Evolutionary conservation across 163 green algal species (phyloP).

Genomic region (Scenedesmus sp.): DNA sequence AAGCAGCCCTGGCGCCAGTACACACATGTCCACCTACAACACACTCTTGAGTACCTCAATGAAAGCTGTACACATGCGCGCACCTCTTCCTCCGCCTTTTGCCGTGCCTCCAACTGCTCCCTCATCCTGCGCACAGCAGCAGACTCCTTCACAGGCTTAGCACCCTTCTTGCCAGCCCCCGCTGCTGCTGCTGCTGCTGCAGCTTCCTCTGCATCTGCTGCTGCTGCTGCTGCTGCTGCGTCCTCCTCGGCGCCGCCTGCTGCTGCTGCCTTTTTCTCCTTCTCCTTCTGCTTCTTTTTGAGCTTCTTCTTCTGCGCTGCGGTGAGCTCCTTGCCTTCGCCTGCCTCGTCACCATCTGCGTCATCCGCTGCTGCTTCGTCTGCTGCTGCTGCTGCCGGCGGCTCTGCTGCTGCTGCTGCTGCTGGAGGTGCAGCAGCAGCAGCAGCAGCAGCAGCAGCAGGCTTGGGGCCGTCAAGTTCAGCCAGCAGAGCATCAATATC

Average conservation of each 20-base stretch:
- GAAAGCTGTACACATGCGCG: neutral
- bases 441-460: constrained; percentile 66
- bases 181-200: constrained; percentile 44
- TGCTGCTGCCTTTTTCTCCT: constrained; percentile 82
- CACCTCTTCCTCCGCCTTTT: constrained; percentile 69
- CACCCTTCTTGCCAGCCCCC: constrained; percentile 58
- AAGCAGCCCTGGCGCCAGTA: neutral
- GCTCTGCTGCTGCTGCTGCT: constrained; percentile 35
- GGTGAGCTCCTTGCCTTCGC: constrained; percentile 80
- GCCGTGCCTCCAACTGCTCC: constrained; percentile 83
- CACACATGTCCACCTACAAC: too few relatives aligned
- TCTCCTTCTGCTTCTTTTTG: constrained; percentile 93
- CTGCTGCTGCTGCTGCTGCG: constrained; percentile 34
- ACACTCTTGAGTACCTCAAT: too few relatives aligned
- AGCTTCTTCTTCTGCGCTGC: constrained; percentile 92
- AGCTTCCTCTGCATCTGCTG: constrained; percentile 54
- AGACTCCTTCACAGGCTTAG: constrained; percentile 84
- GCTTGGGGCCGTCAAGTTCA: constrained; percentile 71
- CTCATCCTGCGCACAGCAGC: constrained; percentile 85
- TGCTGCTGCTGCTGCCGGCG: constrained; percentile 24
- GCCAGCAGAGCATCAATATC: constrained; percentile 87
- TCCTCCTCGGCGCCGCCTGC: constrained; percentile 57
- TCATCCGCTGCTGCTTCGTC: constrained; percentile 48
- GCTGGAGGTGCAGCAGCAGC: constrained; percentile 61
- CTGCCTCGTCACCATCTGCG: constrained; percentile 47